Conservation (phyloP, 1,284 basidiomycete genomes). For the Leccinum griseonigrum region DNA sequence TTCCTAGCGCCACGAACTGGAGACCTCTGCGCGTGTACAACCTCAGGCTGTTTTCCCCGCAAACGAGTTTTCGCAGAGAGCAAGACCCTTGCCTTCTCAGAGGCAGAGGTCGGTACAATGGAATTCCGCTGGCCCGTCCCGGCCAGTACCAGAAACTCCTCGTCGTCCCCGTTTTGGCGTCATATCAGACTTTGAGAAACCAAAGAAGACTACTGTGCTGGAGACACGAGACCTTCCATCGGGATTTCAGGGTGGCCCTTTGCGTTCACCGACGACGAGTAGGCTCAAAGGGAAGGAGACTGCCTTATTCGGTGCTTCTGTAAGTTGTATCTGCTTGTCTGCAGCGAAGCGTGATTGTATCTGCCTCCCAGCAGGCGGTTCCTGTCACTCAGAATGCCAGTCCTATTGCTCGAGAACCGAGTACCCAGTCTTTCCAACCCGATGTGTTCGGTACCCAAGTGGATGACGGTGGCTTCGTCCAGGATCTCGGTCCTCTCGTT, state of each 20-base stretch:
- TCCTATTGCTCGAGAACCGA: slow-evolving; percentile 2
- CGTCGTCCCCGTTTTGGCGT: slow-evolving; percentile 34
- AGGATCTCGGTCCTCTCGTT: slow-evolving; percentile 16
- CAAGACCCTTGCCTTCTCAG: slow-evolving; percentile 39
- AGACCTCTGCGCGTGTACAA: slow-evolving; percentile 53
- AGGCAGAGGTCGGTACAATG: slow-evolving; percentile 38
- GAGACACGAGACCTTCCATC: slow-evolving; percentile 20
- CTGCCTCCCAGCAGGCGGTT: slow-evolving; percentile 5
- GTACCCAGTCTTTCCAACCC: slow-evolving; percentile 6
- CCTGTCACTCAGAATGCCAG: slow-evolving; percentile 8
- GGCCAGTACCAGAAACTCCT: slow-evolving; percentile 37
- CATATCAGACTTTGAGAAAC: slow-evolving; percentile 22
- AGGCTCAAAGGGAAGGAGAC: slow-evolving; percentile 21
- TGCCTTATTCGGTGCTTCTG: slow-evolving; percentile 7
- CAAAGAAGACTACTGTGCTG: slow-evolving; percentile 10
- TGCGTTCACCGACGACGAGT: slow-evolving; percentile 21
- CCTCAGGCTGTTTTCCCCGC: slow-evolving; percentile 43
- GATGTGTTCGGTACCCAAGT: slow-evolving; percentile 16
- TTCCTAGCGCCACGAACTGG: slow-evolving; percentile 71
- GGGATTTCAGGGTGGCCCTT: slow-evolving; percentile 19
- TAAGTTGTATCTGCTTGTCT: slow-evolving; percentile 2
- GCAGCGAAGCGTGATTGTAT: background rate
- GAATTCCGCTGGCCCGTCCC: slow-evolving; percentile 28
- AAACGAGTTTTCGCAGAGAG: slow-evolving; percentile 40
- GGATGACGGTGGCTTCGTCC: slow-evolving; percentile 11